Percentiles rank a stretch among this genome's conserved stretches.
These are phyloP conservation scores for Hymenoscyphus occultus DNA, from an alignment of 2,329 filamentous ascomycete genomes.

Conservation along the genomic window DNA sequence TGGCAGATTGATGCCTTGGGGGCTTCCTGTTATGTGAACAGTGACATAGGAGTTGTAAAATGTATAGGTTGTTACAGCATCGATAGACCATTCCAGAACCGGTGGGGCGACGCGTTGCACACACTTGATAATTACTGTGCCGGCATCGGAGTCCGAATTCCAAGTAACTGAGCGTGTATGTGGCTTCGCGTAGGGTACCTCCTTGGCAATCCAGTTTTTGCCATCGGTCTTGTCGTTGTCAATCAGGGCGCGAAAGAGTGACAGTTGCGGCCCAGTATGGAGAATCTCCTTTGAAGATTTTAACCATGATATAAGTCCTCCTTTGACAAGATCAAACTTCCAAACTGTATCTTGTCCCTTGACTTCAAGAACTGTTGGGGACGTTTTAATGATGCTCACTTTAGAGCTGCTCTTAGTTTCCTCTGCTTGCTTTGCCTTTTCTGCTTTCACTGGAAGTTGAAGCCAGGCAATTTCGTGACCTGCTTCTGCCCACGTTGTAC, in stretches of 20 bases:
- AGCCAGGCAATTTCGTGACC: conserved; percentile 56
- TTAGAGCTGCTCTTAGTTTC: conserved; percentile 22
- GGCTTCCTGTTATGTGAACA: conserved; percentile 45
- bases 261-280: conserved; percentile 41
- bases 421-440: not conserved
- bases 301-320: conserved; percentile 13
- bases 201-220: conserved; percentile 11
- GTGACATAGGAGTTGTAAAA: conserved; percentile 47
- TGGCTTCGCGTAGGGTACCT: conserved; percentile 45
- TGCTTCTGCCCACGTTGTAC: conserved; percentile 48
- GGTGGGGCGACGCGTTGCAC: conserved; percentile 49
- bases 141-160: conserved; percentile 35
- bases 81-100: conserved; percentile 57
- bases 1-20: conserved; percentile 48
- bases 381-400: conserved; percentile 19
- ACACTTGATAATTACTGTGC: conserved; percentile 44
- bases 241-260: conserved; percentile 62
- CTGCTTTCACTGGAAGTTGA: conserved; percentile 43
- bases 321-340: conserved; percentile 41
- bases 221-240: conserved; percentile 53
- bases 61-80: conserved; percentile 50
- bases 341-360: conserved; percentile 40
- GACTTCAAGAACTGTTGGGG: conserved; percentile 32
- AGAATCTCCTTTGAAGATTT: conserved; percentile 19
- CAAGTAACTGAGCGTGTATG: conserved; percentile 45